Evolutionary conservation across 1,284 basidiomycete species (phyloP).

Genomic region (Termitomyces sp.): DNA sequence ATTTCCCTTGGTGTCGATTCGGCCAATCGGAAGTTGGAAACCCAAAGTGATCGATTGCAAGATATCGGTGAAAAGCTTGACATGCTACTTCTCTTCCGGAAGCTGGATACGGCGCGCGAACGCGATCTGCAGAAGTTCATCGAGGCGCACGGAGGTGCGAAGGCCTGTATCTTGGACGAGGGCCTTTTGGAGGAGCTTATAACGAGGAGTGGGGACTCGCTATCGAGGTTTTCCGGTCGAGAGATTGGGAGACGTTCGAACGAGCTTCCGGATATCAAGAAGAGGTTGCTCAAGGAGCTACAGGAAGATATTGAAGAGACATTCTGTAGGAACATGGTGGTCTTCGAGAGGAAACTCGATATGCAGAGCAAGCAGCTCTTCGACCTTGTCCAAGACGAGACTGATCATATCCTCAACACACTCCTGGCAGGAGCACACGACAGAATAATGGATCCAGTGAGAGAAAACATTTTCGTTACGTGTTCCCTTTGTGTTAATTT

Average conservation of each 20-base stretch:
- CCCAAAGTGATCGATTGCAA: conserved; percentile 18
- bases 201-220: conserved; percentile 25
- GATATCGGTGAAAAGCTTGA: conserved; percentile 27
- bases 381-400: conserved; percentile 26
- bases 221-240: conserved; percentile 22
- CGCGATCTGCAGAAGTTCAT: conserved; percentile 27
- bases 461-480: conserved; percentile 5
- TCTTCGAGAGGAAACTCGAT: conserved; percentile 36
- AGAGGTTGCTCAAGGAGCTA: conserved; percentile 28
- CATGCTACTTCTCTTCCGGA: conserved; percentile 27
- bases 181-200: conserved; percentile 25
- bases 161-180: conserved; percentile 28
- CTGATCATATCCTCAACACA: conserved; percentile 29
- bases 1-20: conserved; percentile 28
- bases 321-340: conserved; percentile 28
- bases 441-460: conserved; percentile 30
- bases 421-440: conserved; percentile 31
- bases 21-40: conserved; percentile 26
- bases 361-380: conserved; percentile 32
- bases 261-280: conserved; percentile 24
- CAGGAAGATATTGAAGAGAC: conserved; percentile 33
- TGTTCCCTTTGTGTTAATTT: not conserved
- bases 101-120: conserved; percentile 27
- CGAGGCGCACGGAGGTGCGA: conserved; percentile 26
- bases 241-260: conserved; percentile 21